Percentiles rank a stretch among this genome's conserved stretches.
Evolutionary conservation across 164 flowering plant genomes (phyloP).

Genomic region (Brasenia schreberi): DNA sequence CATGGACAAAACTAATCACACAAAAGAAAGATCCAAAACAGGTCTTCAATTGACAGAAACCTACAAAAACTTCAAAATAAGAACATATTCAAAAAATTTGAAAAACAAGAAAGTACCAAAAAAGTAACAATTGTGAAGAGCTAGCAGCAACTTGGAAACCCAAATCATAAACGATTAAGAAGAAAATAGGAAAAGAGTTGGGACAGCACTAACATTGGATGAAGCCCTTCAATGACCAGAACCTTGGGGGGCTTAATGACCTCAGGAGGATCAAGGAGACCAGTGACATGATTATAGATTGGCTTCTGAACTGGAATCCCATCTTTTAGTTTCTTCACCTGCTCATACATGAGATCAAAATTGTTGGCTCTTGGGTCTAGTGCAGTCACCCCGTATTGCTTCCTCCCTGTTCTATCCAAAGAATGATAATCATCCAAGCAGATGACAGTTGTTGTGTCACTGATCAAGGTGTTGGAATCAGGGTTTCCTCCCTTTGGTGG

Average conservation of each 20-base stretch:
- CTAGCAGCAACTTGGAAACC: background rate
- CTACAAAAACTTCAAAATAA: too few species aligned
- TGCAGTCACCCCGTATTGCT: slow-evolving; percentile 88
- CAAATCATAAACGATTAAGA: too few species aligned
- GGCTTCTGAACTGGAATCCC: slow-evolving; percentile 83
- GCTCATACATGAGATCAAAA: slow-evolving; percentile 94
- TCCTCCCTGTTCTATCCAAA: slow-evolving; percentile 84
- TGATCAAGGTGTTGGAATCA: slow-evolving; percentile 88
- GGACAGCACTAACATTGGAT: slow-evolving; percentile 70
- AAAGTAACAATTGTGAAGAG: background rate
- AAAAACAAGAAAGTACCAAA: too few species aligned
- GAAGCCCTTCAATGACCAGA: slow-evolving; percentile 88
- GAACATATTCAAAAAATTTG: too few species aligned
- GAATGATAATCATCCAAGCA: slow-evolving; percentile 96
- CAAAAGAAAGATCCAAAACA: too few species aligned
- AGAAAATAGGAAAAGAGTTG: background rate
- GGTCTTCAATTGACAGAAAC: too few species aligned
- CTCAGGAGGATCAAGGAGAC: slow-evolving; percentile 91
- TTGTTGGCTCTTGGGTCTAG: slow-evolving; percentile 93
- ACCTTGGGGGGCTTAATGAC: slow-evolving; percentile 86
- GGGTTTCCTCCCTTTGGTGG: slow-evolving; percentile 97
- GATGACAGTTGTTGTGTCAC: slow-evolving; percentile 92
- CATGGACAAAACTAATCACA: too few species aligned
- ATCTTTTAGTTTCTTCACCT: slow-evolving; percentile 76
- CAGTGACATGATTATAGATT: slow-evolving; percentile 84